These are phyloP conservation scores for Coemansia sp. DNA, from an alignment of 192 early-diverging fungal genomes.

Conservation along the genomic window DNA sequence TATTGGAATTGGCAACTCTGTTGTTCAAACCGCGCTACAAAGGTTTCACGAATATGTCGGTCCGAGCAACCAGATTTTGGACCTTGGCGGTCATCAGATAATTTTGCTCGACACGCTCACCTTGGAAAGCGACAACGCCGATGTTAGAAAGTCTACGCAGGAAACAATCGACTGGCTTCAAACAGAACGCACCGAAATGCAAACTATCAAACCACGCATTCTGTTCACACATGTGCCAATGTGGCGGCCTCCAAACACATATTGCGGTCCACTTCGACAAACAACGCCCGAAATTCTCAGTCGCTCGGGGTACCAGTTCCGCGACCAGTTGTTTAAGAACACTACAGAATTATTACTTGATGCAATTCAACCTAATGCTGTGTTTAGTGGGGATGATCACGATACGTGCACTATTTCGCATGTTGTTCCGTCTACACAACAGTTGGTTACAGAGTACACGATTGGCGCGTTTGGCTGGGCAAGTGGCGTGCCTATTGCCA, in stretches of 20 bases:
- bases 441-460: slow-evolving; percentile 53
- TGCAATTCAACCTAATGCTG: slow-evolving; percentile 60
- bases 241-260: slow-evolving; percentile 62
- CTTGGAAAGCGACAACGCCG: slow-evolving; percentile 46
- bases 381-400: slow-evolving; percentile 94
- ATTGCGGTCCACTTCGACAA: slow-evolving; percentile 73
- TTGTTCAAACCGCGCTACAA: slow-evolving; percentile 39
- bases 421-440: background rate
- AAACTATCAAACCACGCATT: slow-evolving; percentile 48
- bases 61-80: slow-evolving; percentile 57
- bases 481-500: slow-evolving; percentile 59
- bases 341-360: slow-evolving; percentile 63
- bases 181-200: slow-evolving; percentile 5
- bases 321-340: slow-evolving; percentile 69
- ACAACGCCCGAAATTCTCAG: slow-evolving; percentile 52
- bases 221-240: slow-evolving; percentile 88
- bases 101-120: slow-evolving; percentile 78
- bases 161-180: slow-evolving; percentile 15
- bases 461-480: slow-evolving; percentile 66
- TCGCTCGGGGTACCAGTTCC: slow-evolving; percentile 81
- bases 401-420: slow-evolving; percentile 79
- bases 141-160: slow-evolving; percentile 10
- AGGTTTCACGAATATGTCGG: slow-evolving; percentile 60
- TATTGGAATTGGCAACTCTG: slow-evolving; percentile 74
- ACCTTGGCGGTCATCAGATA: slow-evolving; percentile 62